phyloP scores from a whole-genome alignment of 768 basidiomycete genomes.

The Mrakia gelida region DNA sequence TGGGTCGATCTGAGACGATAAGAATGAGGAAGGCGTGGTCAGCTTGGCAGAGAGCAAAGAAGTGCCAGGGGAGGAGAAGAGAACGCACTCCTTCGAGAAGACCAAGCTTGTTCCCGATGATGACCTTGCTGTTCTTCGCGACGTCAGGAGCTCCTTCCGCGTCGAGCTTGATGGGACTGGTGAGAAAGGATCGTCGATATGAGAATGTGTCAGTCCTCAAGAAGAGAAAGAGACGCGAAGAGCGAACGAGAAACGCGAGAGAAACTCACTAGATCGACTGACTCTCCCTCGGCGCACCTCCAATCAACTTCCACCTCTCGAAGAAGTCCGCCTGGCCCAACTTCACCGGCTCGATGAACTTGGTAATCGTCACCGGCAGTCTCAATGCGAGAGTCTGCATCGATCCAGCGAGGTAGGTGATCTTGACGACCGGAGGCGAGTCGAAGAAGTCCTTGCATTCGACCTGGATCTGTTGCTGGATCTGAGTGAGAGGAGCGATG shows the following conservation, averaged over 20 bases:
- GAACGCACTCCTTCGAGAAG: conserved; percentile 58
- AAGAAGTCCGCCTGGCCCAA: conserved; percentile 83
- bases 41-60: neutral
- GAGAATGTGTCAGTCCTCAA: neutral
- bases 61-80: too few species aligned
- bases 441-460: conserved; percentile 89
- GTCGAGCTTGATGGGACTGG: conserved; percentile 61
- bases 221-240: neutral
- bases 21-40: neutral
- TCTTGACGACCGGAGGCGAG: conserved; percentile 63
- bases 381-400: conserved; percentile 78
- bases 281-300: conserved; percentile 87
- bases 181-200: neutral
- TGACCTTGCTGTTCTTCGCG: conserved; percentile 65
- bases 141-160: conserved; percentile 67
- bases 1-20: conserved; percentile 61
- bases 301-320: conserved; percentile 96
- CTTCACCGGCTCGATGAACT: conserved; percentile 91
- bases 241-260: neutral
- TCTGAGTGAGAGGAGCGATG: conserved; percentile 76
- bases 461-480: conserved; percentile 86
- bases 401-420: conserved; percentile 89
- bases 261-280: conserved; percentile 63
- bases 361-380: conserved; percentile 79
- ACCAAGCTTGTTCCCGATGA: conserved; percentile 71